Percentiles rank a stretch among this genome's conserved stretches.
These are phyloP conservation scores for Ophiorrhiza pumila DNA, from an alignment of 257 asterid species.

Conservation along the genomic window DNA sequence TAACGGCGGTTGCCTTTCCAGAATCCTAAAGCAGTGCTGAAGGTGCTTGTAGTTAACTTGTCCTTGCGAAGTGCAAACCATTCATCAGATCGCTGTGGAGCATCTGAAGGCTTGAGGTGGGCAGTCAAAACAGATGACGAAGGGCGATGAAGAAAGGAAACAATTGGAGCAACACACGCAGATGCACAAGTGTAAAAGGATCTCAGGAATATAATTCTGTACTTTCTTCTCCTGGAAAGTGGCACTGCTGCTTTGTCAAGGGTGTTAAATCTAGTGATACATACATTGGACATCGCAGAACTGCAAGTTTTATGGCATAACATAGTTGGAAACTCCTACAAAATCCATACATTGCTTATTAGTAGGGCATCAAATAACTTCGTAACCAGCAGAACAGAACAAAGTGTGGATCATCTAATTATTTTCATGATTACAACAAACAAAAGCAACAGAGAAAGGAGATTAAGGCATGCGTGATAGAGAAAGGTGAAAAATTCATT, in stretches of 20 bases:
- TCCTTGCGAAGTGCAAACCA: constrained; percentile 97
- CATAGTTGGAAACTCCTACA: constrained; percentile 18
- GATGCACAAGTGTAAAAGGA: constrained; percentile 53
- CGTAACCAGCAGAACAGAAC: background rate
- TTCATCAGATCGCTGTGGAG: constrained; percentile 88
- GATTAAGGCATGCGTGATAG: too few relatives aligned
- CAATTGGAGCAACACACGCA: constrained; percentile 33
- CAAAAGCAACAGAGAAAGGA: background rate
- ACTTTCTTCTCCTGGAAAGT: constrained; percentile 42
- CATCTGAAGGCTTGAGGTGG: constrained; percentile 49
- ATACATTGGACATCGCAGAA: constrained; percentile 54
- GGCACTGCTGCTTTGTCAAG: constrained; percentile 49
- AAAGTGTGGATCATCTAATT: background rate
- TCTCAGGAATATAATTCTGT: constrained; percentile 36
- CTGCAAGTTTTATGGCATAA: constrained; percentile 11
- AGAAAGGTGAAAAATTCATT: background rate
- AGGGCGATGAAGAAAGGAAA: constrained; percentile 29
- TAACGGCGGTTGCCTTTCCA: constrained; percentile 88
- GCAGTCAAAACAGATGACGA: constrained; percentile 40
- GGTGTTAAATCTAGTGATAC: constrained; percentile 49
- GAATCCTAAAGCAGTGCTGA: constrained; percentile 86
- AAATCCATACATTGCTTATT: background rate
- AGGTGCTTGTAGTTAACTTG: constrained; percentile 86
- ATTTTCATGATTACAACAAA: background rate
- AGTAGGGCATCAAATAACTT: background rate